phyloP scores from a whole-genome alignment of 495 filamentous ascomycete genomes.

The Annulohypoxylon moriforme region DNA sequence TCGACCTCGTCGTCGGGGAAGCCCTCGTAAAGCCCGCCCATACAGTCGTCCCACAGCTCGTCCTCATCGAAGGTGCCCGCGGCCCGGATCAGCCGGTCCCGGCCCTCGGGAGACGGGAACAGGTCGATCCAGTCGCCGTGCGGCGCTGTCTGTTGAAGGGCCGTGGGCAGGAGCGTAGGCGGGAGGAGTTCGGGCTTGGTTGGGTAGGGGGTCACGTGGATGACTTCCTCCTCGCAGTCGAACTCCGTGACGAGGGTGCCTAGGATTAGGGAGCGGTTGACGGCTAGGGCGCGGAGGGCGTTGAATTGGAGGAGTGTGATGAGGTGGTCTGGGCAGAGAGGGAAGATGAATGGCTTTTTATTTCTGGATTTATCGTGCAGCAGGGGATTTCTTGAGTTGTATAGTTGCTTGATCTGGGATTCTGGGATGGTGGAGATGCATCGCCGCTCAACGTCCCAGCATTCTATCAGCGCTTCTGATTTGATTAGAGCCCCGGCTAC shows the following conservation, averaged over 20 bases:
- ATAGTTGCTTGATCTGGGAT: constrained; percentile 55
- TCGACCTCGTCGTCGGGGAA: constrained; percentile 53
- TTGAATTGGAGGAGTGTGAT: constrained; percentile 60
- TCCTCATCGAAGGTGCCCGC: constrained; percentile 56
- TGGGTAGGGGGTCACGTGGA: constrained; percentile 50
- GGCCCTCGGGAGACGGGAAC: constrained; percentile 50
- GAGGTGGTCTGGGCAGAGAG: constrained; percentile 57
- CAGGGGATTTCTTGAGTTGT: constrained; percentile 50
- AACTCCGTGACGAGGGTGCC: constrained; percentile 45
- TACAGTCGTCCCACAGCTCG: constrained; percentile 55
- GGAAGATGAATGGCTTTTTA: constrained; percentile 48
- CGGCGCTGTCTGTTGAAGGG: constrained; percentile 50
- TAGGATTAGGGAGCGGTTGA: constrained; percentile 54
- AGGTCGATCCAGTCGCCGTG: constrained; percentile 58
- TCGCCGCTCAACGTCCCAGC: constrained; percentile 53
- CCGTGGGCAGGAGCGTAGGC: constrained; percentile 51
- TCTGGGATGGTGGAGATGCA: constrained; percentile 49
- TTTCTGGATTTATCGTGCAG: constrained; percentile 45
- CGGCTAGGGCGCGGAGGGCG: constrained; percentile 53
- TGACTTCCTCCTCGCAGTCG: constrained; percentile 48
- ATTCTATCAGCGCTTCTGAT: constrained; percentile 53
- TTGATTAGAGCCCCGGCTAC: constrained; percentile 38
- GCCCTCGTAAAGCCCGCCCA: constrained; percentile 55
- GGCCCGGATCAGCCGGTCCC: constrained; percentile 54
- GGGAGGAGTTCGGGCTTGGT: constrained; percentile 44